These are phyloP conservation scores for Cladochytrium replicatum DNA, from an alignment of 192 early-diverging fungal genomes.

Conservation along the genomic window DNA sequence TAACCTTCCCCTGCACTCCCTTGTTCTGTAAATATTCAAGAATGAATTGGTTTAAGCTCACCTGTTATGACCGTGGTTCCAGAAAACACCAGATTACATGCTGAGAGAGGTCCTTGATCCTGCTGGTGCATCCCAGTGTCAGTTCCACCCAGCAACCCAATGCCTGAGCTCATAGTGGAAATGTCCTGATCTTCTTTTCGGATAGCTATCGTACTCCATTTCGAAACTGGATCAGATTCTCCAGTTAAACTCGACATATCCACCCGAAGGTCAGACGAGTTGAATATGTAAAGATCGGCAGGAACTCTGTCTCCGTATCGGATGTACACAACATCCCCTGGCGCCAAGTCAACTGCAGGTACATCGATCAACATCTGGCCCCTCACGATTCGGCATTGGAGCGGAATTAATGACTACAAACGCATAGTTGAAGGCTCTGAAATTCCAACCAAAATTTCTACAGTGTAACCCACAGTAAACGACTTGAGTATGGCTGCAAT, in stretches of 20 bases:
- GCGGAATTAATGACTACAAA: slow-evolving; percentile 27
- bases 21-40: too few species aligned
- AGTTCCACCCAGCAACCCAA: slow-evolving; percentile 9
- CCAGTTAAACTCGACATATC: slow-evolving; percentile 44
- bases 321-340: slow-evolving; percentile 33
- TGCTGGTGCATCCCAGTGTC: too few species aligned
- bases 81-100: slow-evolving; percentile 38
- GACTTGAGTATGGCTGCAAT: slow-evolving; percentile 72
- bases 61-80: slow-evolving; percentile 36
- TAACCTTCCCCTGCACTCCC: slow-evolving; percentile 32
- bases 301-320: slow-evolving; percentile 32
- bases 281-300: slow-evolving; percentile 30
- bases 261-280: slow-evolving; percentile 27
- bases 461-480: slow-evolving; percentile 34
- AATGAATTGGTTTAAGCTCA: background rate
- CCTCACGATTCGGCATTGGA: slow-evolving; percentile 26
- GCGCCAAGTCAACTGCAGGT: slow-evolving; percentile 21
- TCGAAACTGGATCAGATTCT: slow-evolving; percentile 30
- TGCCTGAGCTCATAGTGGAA: slow-evolving; percentile 1
- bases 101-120: too few species aligned
- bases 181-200: slow-evolving; percentile 2
- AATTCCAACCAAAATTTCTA: background rate
- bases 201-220: slow-evolving; percentile 48
- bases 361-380: slow-evolving; percentile 10
- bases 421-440: background rate